A percentile compares a stretch with the other conserved stretches of the same genome.
phyloP scores from a whole-genome alignment of 2,329 filamentous ascomycete genomes.

The Fusarium domesticum region DNA sequence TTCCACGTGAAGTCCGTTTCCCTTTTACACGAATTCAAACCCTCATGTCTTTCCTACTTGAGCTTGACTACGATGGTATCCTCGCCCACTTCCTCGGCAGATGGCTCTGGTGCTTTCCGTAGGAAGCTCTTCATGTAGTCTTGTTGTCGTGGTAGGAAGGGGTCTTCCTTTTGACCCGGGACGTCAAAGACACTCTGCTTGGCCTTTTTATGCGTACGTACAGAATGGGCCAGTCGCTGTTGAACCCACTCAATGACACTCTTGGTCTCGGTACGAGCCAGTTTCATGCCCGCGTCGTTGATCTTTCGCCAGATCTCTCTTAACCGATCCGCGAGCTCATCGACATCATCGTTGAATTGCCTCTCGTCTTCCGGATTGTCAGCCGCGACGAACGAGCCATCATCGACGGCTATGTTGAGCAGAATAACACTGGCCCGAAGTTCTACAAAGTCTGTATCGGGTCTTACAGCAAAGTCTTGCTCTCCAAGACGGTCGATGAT shows the following conservation, averaged over 20 bases:
- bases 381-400: conserved; percentile 42
- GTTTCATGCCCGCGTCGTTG: conserved; percentile 68
- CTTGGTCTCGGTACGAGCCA: conserved; percentile 74
- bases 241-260: conserved; percentile 70
- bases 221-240: conserved; percentile 66
- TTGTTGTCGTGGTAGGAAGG: conserved; percentile 43
- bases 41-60: conserved; percentile 3
- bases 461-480: conserved; percentile 51
- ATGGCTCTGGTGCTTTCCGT: conserved; percentile 25
- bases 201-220: conserved; percentile 60
- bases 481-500: conserved; percentile 46
- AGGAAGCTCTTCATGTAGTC: conserved; percentile 50
- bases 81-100: conserved; percentile 4
- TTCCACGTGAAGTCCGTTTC: conserved; percentile 2
- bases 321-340: conserved; percentile 60
- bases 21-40: neutral
- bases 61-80: conserved; percentile 23
- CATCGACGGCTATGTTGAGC: conserved; percentile 72
- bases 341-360: conserved; percentile 68
- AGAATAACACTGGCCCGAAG: conserved; percentile 64
- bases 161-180: conserved; percentile 35
- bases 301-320: conserved; percentile 61
- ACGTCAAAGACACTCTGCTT: conserved; percentile 52
- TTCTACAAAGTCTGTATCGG: conserved; percentile 63
- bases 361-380: conserved; percentile 33